Evolutionary conservation across 2,329 filamentous ascomycete genomes (phyloP), one percentile per base, ranked within the genome.

Genomic region (Zymoseptoria ardabiliae): DNA sequence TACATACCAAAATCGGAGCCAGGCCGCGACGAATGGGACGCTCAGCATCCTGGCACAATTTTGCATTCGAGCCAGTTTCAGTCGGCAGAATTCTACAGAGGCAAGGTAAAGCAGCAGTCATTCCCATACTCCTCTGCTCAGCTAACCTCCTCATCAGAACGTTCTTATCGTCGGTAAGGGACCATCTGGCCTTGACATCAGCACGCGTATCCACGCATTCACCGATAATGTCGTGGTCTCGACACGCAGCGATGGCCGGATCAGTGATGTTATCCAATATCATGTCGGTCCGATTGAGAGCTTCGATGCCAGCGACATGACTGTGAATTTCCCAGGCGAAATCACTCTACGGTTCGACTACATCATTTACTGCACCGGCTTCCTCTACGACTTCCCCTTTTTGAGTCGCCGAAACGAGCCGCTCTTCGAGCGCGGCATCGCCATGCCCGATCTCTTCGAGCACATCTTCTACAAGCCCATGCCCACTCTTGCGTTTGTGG

Each of bases 361-460:
- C 5, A 45, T 63, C 51, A 54, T 63, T 35, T 54, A 41, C 49
- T 63, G 61, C 57, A 63, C 61, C 8, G 59, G 61, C 41, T 63
- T 61, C 53, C 10, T 11, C 6, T 63, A 56, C 59, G 45, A 60
- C 28, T 59, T 57, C 35, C 22, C 59, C 7, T 62, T 64, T 50
- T 6, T n/a, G 22, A 30, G 17, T 8, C 19, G 25, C n/a, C 13
- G 55, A 41, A 22, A 22, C 22, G 22, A 56, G 8, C n/a, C 22
- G 53, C 45, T 59, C 13, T 56, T 56, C 49, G 8, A 20, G 9
- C 3, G 48, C 30, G 58, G 58, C 8, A n/a, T 56, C 53, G 11
- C 17, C 19, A 54, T 59, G 7, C 9, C n/a, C 8, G 19, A 60
- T 19, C 35, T 60, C 19, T 58, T 50, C 53, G 6, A 60, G 28